Evolutionary conservation across 2,329 filamentous ascomycete species (phyloP), one percentile per base, ranked within the genome.

Genomic region (Trichoderma pleuroti): DNA sequence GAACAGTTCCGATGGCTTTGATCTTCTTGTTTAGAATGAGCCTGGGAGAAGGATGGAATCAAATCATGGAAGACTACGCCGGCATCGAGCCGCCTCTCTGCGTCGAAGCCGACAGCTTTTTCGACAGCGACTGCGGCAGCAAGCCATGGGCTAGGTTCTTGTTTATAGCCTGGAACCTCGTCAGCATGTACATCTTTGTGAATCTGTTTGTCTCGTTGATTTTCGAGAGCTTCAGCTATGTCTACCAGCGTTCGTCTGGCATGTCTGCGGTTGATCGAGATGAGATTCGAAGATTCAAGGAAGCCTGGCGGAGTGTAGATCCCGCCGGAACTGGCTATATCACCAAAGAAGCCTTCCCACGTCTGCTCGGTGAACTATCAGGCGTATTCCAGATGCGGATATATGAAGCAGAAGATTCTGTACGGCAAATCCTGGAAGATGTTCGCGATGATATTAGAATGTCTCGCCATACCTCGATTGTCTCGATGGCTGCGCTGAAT

Each of bases 171-270:
- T 99, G 96, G 96, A 99, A 99, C 84, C 95, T 99, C 76, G 87
- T 99, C 81, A 98, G 95, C 92, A 99, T 99, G 96, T 99, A 99
- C 82, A 97, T 99, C 77, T 99, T 99, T 77, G 95, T 98, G 78
- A 98, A 95, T 78, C 84, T 99, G 78, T 99, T 99, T 80, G 95
- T 99, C 71, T 99, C 96, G 62, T 90, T 99, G 79, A 99, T 99
- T 75, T 99, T 97, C 82, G 96, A 99, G 84, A 98, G 94, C 82
- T 99, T 99, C 86, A 97, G 94, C 80, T 99, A 99, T 77, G 96
- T 99, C 73, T 99, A 98, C 80, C 97, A 99, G 82, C 90, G 94
- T 73, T 98, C 95, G 72, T 97, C 93, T 77, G 93, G 94, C n/a
- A 87, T 98, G 75, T 93, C 92, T 7, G 91, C 92, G 72, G 91